Evolutionary conservation across 768 basidiomycete species (phyloP), one percentile per base, ranked within the genome.

Genomic region (Cystobasidium tubakii): DNA sequence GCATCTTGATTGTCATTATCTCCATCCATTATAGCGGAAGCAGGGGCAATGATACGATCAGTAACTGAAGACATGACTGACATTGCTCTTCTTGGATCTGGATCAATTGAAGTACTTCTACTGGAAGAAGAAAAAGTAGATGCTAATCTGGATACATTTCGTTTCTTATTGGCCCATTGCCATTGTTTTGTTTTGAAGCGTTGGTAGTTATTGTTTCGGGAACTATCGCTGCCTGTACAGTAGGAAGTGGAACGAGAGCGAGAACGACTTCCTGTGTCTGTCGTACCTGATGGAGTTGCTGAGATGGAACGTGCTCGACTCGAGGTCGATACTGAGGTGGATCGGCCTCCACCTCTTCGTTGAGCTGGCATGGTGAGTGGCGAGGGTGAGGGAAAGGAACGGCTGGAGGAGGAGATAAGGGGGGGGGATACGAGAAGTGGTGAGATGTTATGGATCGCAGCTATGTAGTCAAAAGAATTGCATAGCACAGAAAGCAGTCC

Each of bases 41-140:
- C 13, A 29, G 23, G n/a, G n/a, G n/a, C n/a, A n/a, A n/a, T n/a
- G n/a, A n/a, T 60, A 60, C 57, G 57, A 60, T 60, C 57, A 2
- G 57, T 60, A 34, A 60, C 57, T 6, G 57, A 27, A 34, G 57
- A 60, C 27, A 60, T 29, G 6, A 60, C 57, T 15, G 57, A 60
- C 57, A 60, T 60, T 60, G 57, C 57, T 34, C 57, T 60, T 60
- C 57, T 34, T 7, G 13, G 4, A 29, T 34, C 29, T 29, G 57
- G 25, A 60, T 34, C 57, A 17, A 29, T 27, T 60, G 57, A 60
- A 60, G 7, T 27, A 60, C 57, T 60, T 60, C 57, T 60, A 60
- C 57, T 60, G 2, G 57, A 27, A 27, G 29, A 15, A 60, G 57
- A 60, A 21, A 60, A 15, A 12, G 57, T 15, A 60, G 57, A 15